These are phyloP conservation scores for Carex littledalei DNA, from an alignment of 176 grass and related monocot genomes.

Conservation along the genomic window DNA sequence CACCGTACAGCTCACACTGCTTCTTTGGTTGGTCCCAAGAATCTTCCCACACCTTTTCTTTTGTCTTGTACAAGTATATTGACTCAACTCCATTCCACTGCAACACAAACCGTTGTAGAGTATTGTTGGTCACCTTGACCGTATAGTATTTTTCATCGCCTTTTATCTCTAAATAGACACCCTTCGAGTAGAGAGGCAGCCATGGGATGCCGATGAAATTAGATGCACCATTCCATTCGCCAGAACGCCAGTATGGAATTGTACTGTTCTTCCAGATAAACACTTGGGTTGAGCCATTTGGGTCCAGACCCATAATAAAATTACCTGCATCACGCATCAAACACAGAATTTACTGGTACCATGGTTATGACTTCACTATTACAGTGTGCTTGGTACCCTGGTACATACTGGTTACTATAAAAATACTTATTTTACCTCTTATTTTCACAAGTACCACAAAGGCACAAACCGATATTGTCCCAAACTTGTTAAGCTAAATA, in stretches of 20 bases:
- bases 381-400: background rate
- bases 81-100: slow-evolving; percentile 43
- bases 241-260: slow-evolving; percentile 48
- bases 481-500: no score
- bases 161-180: slow-evolving; percentile 24
- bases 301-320: slow-evolving; percentile 12
- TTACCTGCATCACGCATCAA: slow-evolving; percentile 42
- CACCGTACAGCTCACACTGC: slow-evolving; percentile 55
- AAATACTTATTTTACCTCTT: background rate
- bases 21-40: slow-evolving; percentile 61
- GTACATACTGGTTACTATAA: background rate
- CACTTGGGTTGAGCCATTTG: slow-evolving; percentile 9
- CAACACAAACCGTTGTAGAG: slow-evolving; percentile 64
- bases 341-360: slow-evolving; percentile 2
- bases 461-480: background rate
- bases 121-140: slow-evolving; percentile 51
- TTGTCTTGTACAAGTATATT: slow-evolving; percentile 31
- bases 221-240: slow-evolving; percentile 20
- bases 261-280: slow-evolving; percentile 25
- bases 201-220: slow-evolving; percentile 68
- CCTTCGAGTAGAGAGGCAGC: slow-evolving; percentile 54
- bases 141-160: slow-evolving; percentile 44
- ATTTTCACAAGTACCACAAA: background rate
- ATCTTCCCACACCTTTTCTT: slow-evolving; percentile 37
- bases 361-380: background rate